Percentiles rank a stretch among this genome's conserved stretches.
phyloP scores from a whole-genome alignment of 345 rosid genomes.

The sweet orange (Citrus sinensis) region DVS_A1.0 CM039164.1:26713001-26713500 shows the following conservation, averaged over 20 bases:
- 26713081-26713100: too few relatives aligned
- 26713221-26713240: not conserved
- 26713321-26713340: too few relatives aligned
- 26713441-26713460: not conserved
- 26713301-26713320: not conserved
- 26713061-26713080: not conserved
- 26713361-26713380: too few relatives aligned
- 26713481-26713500: not conserved
- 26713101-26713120: too few relatives aligned
- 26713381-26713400: too few relatives aligned
- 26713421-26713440: not conserved
- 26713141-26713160: not conserved
- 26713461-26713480: not conserved
- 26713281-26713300: not conserved
- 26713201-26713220: not conserved
- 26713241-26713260: not conserved
- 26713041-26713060: not conserved
- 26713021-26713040: conserved; percentile 27
- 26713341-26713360: too few relatives aligned
- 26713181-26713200: not conserved
- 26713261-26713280: not conserved
- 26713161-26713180: not conserved
- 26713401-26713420: not conserved
- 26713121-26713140: not conserved
- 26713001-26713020: conserved; percentile 32